phyloP scores from a whole-genome alignment of 805 yeast genomes.

The Teunomyces stri region DNA sequence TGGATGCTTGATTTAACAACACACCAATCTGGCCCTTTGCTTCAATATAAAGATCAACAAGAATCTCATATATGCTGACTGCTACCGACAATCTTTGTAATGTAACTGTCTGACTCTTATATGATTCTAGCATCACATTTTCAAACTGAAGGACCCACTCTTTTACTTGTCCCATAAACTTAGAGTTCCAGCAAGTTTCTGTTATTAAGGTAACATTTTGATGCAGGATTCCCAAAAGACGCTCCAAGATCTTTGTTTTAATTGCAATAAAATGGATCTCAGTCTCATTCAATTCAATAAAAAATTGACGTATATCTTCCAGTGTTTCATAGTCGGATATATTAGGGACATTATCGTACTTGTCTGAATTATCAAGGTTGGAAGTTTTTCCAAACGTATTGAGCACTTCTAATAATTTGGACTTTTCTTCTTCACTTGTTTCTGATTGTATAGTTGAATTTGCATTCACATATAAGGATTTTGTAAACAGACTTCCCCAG shows the following conservation, averaged over 20 bases:
- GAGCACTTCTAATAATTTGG: conserved; percentile 35
- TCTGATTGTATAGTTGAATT: conserved; percentile 6
- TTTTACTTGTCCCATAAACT: conserved; percentile 30
- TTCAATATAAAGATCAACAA: conserved; percentile 42
- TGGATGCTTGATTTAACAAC: conserved; percentile 16
- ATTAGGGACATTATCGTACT: conserved; percentile 4
- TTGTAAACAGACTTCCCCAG: conserved; percentile 24
- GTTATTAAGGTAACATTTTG: conserved; percentile 26
- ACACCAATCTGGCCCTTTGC: conserved; percentile 25
- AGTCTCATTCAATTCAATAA: conserved; percentile 10
- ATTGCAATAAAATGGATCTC: conserved; percentile 18
- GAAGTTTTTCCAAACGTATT: conserved; percentile 25
- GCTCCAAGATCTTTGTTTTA: conserved; percentile 23
- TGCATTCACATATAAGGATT: conserved; percentile 14
- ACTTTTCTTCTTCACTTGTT: conserved; percentile 26
- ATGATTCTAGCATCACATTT: conserved; percentile 11
- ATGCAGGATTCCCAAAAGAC: conserved; percentile 19
- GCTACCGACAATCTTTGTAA: conserved; percentile 20
- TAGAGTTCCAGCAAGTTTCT: conserved; percentile 38
- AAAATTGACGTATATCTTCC: conserved; percentile 12
- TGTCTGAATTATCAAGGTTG: background rate
- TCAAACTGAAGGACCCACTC: conserved; percentile 38
- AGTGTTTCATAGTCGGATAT: conserved; percentile 6
- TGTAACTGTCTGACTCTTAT: background rate
- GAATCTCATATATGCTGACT: conserved; percentile 44